phyloP scores from a whole-genome alignment of 2,329 filamentous ascomycete species.

The Aphanocladium album region DNA sequence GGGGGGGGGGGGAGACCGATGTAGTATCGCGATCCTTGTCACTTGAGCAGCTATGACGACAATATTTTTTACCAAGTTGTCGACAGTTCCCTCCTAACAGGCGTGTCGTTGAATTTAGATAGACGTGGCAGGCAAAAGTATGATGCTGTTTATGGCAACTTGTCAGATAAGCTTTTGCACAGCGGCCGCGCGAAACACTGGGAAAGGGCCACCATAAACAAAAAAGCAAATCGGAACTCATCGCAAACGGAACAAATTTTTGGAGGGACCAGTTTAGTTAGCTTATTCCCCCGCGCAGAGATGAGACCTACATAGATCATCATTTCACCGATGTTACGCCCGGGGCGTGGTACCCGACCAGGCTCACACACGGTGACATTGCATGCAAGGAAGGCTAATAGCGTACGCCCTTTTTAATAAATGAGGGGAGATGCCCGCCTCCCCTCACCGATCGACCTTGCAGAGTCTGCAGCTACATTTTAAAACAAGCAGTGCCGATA shows the following conservation, averaged over 20 bases:
- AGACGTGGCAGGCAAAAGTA: no score
- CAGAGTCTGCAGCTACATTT: neutral
- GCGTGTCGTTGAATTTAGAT: no score
- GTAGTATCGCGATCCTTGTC: no score
- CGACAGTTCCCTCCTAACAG: neutral
- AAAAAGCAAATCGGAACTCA: no score
- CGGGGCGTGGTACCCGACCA: neutral
- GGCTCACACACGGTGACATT: neutral
- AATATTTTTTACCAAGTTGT: no score
- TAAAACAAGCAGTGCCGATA: no score
- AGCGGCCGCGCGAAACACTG: no score
- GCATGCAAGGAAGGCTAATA: neutral
- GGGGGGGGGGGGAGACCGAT: slow-evolving; percentile 17
- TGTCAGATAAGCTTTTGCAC: no score
- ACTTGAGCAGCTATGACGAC: no score
- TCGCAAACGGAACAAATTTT: no score
- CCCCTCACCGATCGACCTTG: neutral
- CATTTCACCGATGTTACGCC: slow-evolving; percentile 2
- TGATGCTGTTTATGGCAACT: no score
- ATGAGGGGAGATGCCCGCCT: neutral
- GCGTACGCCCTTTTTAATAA: neutral
- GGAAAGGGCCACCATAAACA: no score
- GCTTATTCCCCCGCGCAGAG: neutral
- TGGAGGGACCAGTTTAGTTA: neutral
- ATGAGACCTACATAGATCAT: neutral